Evolutionary conservation across 305 asterid genomes (phyloP).

Genomic region (Solanum hybrid): DNA sequence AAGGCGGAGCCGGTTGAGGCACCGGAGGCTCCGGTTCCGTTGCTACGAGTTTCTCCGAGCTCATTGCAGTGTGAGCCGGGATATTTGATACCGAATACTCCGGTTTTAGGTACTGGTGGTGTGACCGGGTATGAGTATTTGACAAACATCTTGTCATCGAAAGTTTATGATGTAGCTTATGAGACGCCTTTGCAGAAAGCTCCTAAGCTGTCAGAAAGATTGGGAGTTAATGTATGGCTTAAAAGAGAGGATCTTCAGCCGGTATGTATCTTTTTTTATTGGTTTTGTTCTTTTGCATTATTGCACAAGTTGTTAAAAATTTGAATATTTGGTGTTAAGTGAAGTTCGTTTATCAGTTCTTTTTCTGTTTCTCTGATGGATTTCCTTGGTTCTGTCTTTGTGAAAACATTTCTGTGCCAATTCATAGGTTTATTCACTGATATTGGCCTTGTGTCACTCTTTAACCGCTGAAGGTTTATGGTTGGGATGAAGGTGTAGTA

Average conservation of each 20-base stretch:
- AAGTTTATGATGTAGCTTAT: conserved; percentile 79
- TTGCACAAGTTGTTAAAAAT: background rate
- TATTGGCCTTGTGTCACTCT: background rate
- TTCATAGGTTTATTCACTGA: background rate
- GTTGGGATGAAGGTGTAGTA: background rate
- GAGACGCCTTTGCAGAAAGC: conserved; percentile 83
- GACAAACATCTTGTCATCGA: conserved; percentile 62
- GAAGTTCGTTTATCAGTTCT: background rate
- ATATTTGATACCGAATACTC: conserved; percentile 33
- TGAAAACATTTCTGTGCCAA: background rate
- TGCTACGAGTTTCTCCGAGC: conserved; percentile 38
- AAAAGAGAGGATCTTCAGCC: conserved; percentile 92
- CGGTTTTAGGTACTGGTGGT: conserved; percentile 8
- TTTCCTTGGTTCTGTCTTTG: background rate
- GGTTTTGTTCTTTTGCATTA: background rate
- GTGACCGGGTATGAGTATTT: conserved; percentile 52
- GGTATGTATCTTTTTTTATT: conserved; percentile 24
- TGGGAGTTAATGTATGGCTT: conserved; percentile 67
- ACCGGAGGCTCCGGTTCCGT: conserved; percentile 13
- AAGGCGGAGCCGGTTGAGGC: conserved; percentile 3
- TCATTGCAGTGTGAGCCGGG: conserved; percentile 69
- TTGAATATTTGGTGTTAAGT: background rate
- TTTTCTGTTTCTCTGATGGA: background rate
- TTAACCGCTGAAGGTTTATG: background rate
- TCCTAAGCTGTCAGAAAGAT: conserved; percentile 51